Conservation (phyloP, 1,139 yeast species). For the Lodderomyces margitis region DNA sequence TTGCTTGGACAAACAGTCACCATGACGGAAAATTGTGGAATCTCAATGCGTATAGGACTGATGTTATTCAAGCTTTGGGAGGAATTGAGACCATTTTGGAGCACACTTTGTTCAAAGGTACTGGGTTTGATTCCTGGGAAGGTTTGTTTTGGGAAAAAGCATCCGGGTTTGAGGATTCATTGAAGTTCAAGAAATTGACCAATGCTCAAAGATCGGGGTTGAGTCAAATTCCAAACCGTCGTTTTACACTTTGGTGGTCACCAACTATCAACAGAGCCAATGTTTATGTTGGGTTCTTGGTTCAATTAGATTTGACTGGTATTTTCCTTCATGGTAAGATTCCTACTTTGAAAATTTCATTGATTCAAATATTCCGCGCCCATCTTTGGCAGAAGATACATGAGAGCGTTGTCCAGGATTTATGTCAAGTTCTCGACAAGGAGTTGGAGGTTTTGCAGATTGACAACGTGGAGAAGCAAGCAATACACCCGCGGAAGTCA, state of each 20-base stretch:
- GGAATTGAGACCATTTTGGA: constrained; percentile 96
- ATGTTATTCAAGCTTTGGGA: constrained; percentile 95
- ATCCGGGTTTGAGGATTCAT: constrained; percentile 93
- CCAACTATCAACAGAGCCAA: constrained; percentile 98
- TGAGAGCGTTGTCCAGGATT: constrained; percentile 89
- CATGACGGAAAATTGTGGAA: constrained; percentile 98
- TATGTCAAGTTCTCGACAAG: constrained; percentile 88
- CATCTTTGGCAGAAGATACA: constrained; percentile 99
- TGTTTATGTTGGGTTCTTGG: constrained; percentile 96
- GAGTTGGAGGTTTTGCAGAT: constrained; percentile 82
- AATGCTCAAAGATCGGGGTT: constrained; percentile 97
- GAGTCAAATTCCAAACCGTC: constrained; percentile 95
- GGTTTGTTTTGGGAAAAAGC: constrained; percentile 98
- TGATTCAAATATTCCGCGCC: constrained; percentile 94
- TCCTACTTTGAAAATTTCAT: constrained; percentile 92
- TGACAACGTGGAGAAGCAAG: constrained; percentile 84
- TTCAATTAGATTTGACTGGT: constrained; percentile 94
- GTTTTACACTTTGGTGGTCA: constrained; percentile 99
- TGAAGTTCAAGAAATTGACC: constrained; percentile 90
- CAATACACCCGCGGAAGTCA: constrained; percentile 95
- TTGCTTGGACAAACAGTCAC: constrained; percentile 94
- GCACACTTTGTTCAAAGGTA: constrained; percentile 92
- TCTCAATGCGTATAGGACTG: constrained; percentile 87
- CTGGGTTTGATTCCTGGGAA: constrained; percentile 98
- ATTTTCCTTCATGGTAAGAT: constrained; percentile 96